Evolutionary conservation across 2,329 filamentous ascomycete genomes (phyloP), one percentile per base, ranked within the genome.

Genomic region (Ophiostoma triangulosporum): DNA sequence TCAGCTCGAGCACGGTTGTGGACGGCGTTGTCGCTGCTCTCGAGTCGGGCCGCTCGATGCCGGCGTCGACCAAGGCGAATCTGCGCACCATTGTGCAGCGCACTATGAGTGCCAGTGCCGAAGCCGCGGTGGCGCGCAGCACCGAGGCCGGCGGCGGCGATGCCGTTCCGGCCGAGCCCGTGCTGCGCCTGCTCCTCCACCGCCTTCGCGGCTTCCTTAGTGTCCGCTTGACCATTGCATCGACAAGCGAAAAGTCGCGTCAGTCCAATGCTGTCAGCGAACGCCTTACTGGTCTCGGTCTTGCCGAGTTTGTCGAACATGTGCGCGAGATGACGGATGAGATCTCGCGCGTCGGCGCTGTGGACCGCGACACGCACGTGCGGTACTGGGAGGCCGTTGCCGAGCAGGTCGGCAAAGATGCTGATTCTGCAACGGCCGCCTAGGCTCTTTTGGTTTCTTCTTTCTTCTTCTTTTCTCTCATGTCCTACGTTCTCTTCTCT

Each of bases 271-370:
- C 75, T 0, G 84, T 83, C 0, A 79, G 78, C 11, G 85, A 89
- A 65, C 81, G 78, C 55, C 73, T 90, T 7, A 83, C 83, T 0
- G 75, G 76, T 2, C 73, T 85, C 17, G 86, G 86, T 0, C 68
- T 90, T 54, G 81, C 81, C 0, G 86, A 90, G 66, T 89, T 89
- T 63, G 81, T 84, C 15, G 76, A 78, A 27, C 78, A 76, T 56
- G 80, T 89, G 14, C 73, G 82, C 31, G 78, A 80, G 49, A 82
- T 89, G 60, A 80, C 86, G 7, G 83, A 87, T 32, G 73, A 83
- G 62, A 68, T 89, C 56, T 74, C 77, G 40, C 76, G 76, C 62
- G 74, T 88, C 3, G 80, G 81, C 14, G 70, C 70, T 4, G 80
- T 88, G 5, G 85, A 89, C 63, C 74, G 81, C 57, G 80, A 78